Percentiles rank a stretch among this genome's conserved stretches.
Evolutionary conservation across 495 filamentous ascomycete genomes (phyloP).

Genomic region (Penicillium tannophilum): DNA sequence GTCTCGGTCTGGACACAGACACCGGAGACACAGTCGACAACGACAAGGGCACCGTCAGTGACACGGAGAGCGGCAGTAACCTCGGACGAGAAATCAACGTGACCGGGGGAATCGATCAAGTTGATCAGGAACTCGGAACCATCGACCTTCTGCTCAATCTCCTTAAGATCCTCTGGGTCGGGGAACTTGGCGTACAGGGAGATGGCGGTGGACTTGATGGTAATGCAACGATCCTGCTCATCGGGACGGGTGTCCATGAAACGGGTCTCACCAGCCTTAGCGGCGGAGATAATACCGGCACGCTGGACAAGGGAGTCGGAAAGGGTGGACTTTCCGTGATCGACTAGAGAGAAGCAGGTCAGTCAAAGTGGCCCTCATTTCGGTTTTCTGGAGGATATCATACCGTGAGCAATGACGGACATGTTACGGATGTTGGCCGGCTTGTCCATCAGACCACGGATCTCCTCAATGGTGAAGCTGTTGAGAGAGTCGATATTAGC

Average conservation of each 20-base stretch:
- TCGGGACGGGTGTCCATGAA: constrained; percentile 97
- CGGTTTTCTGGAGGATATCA: constrained; percentile 20
- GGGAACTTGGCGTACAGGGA: constrained; percentile 89
- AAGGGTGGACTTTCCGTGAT: constrained; percentile 99
- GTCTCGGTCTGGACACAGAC: constrained; percentile 99
- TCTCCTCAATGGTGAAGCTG: constrained; percentile 99
- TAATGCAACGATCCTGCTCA: constrained; percentile 99
- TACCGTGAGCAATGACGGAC: constrained; percentile 99
- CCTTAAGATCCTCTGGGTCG: constrained; percentile 88
- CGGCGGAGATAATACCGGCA: constrained; percentile 98
- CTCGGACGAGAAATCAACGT: constrained; percentile 99
- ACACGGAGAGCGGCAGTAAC: constrained; percentile 99
- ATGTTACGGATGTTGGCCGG: constrained; percentile 98
- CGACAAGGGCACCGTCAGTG: constrained; percentile 98
- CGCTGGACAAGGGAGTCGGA: constrained; percentile 99
- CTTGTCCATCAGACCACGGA: constrained; percentile 96
- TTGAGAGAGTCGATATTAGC: constrained; percentile 33
- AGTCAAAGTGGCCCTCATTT: not conserved
- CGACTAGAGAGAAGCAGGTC: constrained; percentile 57
- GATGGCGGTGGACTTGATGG: constrained; percentile 99
- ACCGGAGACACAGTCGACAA: constrained; percentile 99
- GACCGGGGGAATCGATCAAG: constrained; percentile 99
- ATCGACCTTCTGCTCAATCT: constrained; percentile 84
- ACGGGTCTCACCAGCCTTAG: constrained; percentile 92
- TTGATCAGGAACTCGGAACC: constrained; percentile 99